Percentiles rank a stretch among this genome's conserved stretches.
These are phyloP conservation scores for Ogataea ganodermae DNA, from an alignment of 805 yeast species.

Conservation along the genomic window DNA sequence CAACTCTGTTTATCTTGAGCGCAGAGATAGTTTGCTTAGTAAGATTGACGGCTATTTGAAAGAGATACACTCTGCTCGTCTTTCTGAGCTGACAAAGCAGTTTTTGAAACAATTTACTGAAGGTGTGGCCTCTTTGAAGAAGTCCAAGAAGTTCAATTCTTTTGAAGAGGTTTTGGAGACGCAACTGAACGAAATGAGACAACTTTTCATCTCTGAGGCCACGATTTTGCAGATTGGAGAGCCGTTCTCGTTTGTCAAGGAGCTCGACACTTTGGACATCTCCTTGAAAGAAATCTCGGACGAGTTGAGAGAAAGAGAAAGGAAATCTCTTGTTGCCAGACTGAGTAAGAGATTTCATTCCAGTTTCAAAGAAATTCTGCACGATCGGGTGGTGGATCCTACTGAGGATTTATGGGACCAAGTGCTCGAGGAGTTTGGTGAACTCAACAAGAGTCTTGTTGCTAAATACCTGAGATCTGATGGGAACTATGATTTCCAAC, in stretches of 20 bases:
- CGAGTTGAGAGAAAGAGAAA: slow-evolving; percentile 41
- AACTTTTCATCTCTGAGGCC: slow-evolving; percentile 36
- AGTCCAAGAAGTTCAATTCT: slow-evolving; percentile 24
- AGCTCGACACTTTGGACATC: slow-evolving; percentile 36
- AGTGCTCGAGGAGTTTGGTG: slow-evolving; percentile 46
- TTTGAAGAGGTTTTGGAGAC: slow-evolving; percentile 28
- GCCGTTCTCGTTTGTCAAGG: slow-evolving; percentile 34
- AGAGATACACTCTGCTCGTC: slow-evolving; percentile 45
- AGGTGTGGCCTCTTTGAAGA: slow-evolving; percentile 25
- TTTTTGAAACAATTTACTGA: slow-evolving; percentile 35
- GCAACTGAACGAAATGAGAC: slow-evolving; percentile 24
- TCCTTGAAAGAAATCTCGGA: slow-evolving; percentile 34
- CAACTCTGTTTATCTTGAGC: slow-evolving; percentile 63
- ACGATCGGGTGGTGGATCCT: slow-evolving; percentile 52
- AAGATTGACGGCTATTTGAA: slow-evolving; percentile 50
- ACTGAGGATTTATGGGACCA: slow-evolving; percentile 61
- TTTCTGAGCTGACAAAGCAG: slow-evolving; percentile 39
- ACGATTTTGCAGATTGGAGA: slow-evolving; percentile 37
- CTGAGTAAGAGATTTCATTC: slow-evolving; percentile 47
- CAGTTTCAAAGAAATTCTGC: slow-evolving; percentile 52
- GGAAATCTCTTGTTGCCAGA: slow-evolving; percentile 44
- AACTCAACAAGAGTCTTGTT: slow-evolving; percentile 34
- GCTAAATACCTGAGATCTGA: slow-evolving; percentile 32
- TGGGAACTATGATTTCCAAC: slow-evolving; percentile 55
- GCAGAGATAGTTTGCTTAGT: slow-evolving; percentile 49